Base-by-base conservation (phyloP, 345 rosid species). In the Citrus cavaleriei region DNA sequence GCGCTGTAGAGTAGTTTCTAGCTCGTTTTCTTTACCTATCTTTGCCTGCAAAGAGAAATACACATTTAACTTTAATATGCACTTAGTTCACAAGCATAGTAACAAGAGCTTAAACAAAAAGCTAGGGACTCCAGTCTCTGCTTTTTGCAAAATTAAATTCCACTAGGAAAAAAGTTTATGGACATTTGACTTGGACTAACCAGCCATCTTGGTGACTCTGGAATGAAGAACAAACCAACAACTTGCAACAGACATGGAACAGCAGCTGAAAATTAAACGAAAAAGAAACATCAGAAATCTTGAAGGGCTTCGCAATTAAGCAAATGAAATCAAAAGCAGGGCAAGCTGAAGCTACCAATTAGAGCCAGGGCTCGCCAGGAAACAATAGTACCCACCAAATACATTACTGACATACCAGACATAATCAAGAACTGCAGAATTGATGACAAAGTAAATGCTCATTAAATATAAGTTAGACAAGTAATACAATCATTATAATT, bases 201-300 rank as follows among this genome's bases (percentile, higher is more conserved):
- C 87, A 89, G 71, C 90, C 90, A 89, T 79, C 91, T 85, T 22
- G 90, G 90, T 32, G 91, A 89, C 78, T 87, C 91, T 13, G 91
- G 90, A 75, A 42, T 42, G 14, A 42, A 42, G 60, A 79, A 84
- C 27, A 87, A 34, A 68, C 87, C 85, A 21, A 81, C 16, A 9
- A 77, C 25, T 38, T 89, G 90, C 51, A 82, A 4, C 27, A 79
- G 25, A 78, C 82, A 35, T 6, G 91, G 85, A 78, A 82, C 13
- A 35, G 73, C 61, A 66, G 82, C 91, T 89, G 81, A 70, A 76
- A 68, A 22, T 37, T 16, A 27, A 69, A 27, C 51, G 24, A 27
- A 9, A 46, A 8, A 18, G 35, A 70, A 54, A 66, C 22, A 42
- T 60, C 7, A 71, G 10, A 55, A 6, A 27, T 46, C 37, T 19